Evolutionary conservation across 1,284 basidiomycete species (phyloP).

Genomic region (Pseudozyma sp.): DNA sequence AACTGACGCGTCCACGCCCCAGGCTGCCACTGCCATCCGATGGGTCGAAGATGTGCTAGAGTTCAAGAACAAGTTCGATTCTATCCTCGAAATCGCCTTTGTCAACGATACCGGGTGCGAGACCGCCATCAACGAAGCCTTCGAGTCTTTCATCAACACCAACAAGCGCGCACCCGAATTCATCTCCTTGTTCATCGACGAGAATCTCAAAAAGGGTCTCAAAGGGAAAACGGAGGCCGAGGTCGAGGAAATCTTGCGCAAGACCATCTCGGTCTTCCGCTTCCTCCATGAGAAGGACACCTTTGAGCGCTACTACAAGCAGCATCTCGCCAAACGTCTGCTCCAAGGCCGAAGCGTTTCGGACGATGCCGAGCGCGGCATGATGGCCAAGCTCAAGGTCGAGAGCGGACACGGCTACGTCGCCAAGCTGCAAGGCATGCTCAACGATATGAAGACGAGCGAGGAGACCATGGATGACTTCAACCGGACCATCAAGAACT

Average conservation of each 20-base stretch:
- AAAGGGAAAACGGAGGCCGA: slow-evolving; percentile 96
- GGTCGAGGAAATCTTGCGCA: slow-evolving; percentile 87
- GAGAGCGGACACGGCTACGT: slow-evolving; percentile 98
- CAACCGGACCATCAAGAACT: slow-evolving; percentile 74
- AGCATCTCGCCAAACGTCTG: slow-evolving; percentile 91
- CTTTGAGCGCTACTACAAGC: slow-evolving; percentile 98
- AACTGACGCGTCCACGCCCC: slow-evolving; percentile 42
- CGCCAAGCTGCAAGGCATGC: slow-evolving; percentile 98
- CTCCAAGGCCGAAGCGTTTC: slow-evolving; percentile 87
- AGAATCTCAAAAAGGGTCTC: slow-evolving; percentile 93
- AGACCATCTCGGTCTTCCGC: slow-evolving; percentile 94
- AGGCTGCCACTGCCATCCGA: slow-evolving; percentile 76
- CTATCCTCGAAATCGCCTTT: slow-evolving; percentile 80
- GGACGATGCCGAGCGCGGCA: slow-evolving; percentile 96
- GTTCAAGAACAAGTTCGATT: slow-evolving; percentile 90
- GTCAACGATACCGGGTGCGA: slow-evolving; percentile 80
- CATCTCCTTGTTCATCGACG: slow-evolving; percentile 96
- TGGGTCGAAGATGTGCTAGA: slow-evolving; percentile 95
- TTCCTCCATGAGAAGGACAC: slow-evolving; percentile 95
- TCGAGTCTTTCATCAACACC: slow-evolving; percentile 89
- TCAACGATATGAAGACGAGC: slow-evolving; percentile 94
- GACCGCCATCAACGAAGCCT: slow-evolving; percentile 90
- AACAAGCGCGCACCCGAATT: slow-evolving; percentile 91
- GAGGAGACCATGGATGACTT: slow-evolving; percentile 84
- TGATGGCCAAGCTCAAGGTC: slow-evolving; percentile 97